Evolutionary conservation across 2,329 filamentous ascomycete species (phyloP).

Genomic region (Paradendryphiella salina): DNA sequence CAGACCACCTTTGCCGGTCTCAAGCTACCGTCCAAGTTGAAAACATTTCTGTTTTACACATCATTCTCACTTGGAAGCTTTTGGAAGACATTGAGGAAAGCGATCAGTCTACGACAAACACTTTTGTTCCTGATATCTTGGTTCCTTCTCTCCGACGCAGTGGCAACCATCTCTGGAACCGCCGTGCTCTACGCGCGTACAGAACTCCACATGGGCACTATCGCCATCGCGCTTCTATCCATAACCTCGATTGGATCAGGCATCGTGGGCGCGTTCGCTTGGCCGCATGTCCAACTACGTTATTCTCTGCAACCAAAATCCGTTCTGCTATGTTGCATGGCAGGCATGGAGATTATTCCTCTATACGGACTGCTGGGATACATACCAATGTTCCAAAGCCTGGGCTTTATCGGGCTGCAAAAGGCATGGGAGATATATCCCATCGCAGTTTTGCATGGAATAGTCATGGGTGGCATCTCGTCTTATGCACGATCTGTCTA

Average conservation of each 20-base stretch:
- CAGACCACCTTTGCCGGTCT: slow-evolving; percentile 7
- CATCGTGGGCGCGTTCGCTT: slow-evolving; percentile 83
- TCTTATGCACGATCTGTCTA: slow-evolving; percentile 89
- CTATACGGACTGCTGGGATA: slow-evolving; percentile 85
- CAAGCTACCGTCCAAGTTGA: slow-evolving; percentile 14
- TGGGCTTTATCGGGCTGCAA: slow-evolving; percentile 79
- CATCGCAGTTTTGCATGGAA: slow-evolving; percentile 80
- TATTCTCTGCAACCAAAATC: slow-evolving; percentile 73
- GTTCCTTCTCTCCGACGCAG: slow-evolving; percentile 90
- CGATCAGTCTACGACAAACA: slow-evolving; percentile 70
- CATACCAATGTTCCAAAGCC: slow-evolving; percentile 70
- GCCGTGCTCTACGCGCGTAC: slow-evolving; percentile 93
- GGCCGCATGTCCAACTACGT: slow-evolving; percentile 73
- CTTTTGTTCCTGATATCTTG: slow-evolving; percentile 77
- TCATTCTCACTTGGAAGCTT: slow-evolving; percentile 79
- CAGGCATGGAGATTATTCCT: slow-evolving; percentile 84
- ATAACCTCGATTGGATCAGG: slow-evolving; percentile 85
- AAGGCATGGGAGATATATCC: slow-evolving; percentile 93
- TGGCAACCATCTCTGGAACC: slow-evolving; percentile 91
- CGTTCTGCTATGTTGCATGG: slow-evolving; percentile 82
- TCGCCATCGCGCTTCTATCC: slow-evolving; percentile 82
- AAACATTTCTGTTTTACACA: slow-evolving; percentile 66
- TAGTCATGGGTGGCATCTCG: slow-evolving; percentile 84
- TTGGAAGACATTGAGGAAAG: slow-evolving; percentile 74
- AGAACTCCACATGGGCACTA: slow-evolving; percentile 82